Evolutionary conservation across 176 grass and related monocot species (phyloP), one percentile per base, ranked within the genome.

Genomic region (Musa beccarii): DNA sequence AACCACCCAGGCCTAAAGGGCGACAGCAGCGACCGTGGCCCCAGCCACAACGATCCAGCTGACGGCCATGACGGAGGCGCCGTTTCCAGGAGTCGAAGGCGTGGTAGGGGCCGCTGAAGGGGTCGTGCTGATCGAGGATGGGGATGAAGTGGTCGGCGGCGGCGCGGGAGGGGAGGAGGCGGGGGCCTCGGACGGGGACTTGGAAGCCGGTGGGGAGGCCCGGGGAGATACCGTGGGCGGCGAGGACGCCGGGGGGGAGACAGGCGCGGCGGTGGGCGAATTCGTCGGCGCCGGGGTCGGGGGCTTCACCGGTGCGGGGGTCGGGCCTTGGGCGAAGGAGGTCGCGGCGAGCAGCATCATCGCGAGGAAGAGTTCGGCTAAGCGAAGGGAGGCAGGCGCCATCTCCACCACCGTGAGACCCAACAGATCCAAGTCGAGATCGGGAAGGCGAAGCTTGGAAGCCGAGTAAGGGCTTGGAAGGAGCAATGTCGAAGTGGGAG

Each of bases 321-420:
- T 49, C 0, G 75, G 75, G 11, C 20, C 59, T 15, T 77, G 75
- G 8, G 75, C 75, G 49, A 49, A 66, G 20, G 75, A 77, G 7
- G 59, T 66, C 20, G 52, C 49, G 9, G 13, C 43, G 19, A 77
- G 50, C n/a, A 77, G 21, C n/a, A 49, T 49, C 2, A 77, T 19
- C 49, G 61, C 50, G 1, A 28, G n/a, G 16, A 20, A 2, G 49
- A 77, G 26, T 8, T 26, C 11, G 12, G 75, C 29, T 59, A 52
- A 17, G 49, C 7, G 49, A 16, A 50, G 8, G 34, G 29, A 50
- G 34, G 62, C 57, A 50, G 13, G 12, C 10, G 75, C 75, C 61
- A 66, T 77, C 7, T 55, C 17, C 29, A 43, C 68, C 13, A 21
- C 68, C 16, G 16, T 17, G 16, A 51, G 9, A 50, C 57, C n/a